Evolutionary conservation across 106 monocot genomes (phyloP).

Genomic region (Iris macrosiphon): DNA sequence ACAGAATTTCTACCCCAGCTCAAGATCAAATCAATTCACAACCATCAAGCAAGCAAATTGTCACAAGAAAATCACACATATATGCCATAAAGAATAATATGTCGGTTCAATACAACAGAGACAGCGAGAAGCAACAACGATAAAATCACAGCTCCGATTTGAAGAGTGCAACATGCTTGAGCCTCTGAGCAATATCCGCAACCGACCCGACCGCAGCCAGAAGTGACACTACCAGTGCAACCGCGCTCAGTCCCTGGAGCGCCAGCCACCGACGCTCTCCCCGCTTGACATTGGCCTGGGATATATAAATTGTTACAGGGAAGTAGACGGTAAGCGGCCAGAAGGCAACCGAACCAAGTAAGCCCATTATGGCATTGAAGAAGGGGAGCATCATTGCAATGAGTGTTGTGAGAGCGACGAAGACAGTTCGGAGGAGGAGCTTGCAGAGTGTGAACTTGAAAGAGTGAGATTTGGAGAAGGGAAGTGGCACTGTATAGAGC

Average conservation of each 20-base stretch:
- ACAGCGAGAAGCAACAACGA: too few species aligned
- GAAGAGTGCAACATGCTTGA: conserved; percentile 42
- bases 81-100: too few species aligned
- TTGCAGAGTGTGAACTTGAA: conserved; percentile 41
- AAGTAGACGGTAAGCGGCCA: conserved; percentile 69
- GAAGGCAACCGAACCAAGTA: conserved; percentile 64
- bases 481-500: conserved; percentile 28
- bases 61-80: too few species aligned
- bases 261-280: conserved; percentile 35
- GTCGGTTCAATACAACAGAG: too few species aligned
- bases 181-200: conserved; percentile 38
- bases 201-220: conserved; percentile 57
- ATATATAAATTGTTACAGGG: conserved; percentile 52
- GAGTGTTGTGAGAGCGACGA: conserved; percentile 47
- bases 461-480: conserved; percentile 13
- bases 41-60: too few species aligned
- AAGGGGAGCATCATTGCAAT: conserved; percentile 64
- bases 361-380: conserved; percentile 67
- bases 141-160: conserved; percentile 29
- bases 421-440: conserved; percentile 41
- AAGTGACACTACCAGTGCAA: conserved; percentile 39
- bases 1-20: too few species aligned
- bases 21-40: too few species aligned
- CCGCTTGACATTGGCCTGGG: conserved; percentile 30
- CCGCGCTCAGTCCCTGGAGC: conserved; percentile 32